These are phyloP conservation scores for Verticillium tricorpus DNA, from an alignment of 2,329 filamentous ascomycete genomes.

Conservation along the genomic window DNA sequence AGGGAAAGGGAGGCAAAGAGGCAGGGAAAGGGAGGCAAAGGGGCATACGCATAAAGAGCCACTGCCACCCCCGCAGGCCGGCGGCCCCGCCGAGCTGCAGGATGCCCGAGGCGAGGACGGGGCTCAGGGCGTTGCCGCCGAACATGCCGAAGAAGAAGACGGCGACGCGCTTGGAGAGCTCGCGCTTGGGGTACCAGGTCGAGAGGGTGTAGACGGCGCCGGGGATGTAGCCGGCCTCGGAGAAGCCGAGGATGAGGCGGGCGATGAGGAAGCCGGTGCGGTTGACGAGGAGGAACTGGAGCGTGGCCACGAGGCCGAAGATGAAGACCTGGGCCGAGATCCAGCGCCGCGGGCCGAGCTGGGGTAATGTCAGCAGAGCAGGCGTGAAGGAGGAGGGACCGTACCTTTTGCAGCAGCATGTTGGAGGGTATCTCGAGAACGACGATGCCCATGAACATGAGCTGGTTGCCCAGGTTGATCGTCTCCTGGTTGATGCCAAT, in stretches of 20 bases:
- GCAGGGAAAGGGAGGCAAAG: no score
- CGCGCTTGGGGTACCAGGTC: conserved; percentile 42
- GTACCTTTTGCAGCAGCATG: conserved; percentile 31
- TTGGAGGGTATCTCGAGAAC: conserved; percentile 49
- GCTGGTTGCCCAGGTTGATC: conserved; percentile 47
- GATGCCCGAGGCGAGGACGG: conserved; percentile 42
- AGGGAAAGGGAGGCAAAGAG: no score
- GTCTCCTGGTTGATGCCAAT: conserved; percentile 39
- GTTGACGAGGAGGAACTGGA: conserved; percentile 38
- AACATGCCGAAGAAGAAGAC: conserved; percentile 52
- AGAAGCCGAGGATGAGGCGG: conserved; percentile 39
- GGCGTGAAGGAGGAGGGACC: not conserved
- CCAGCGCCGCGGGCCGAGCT: conserved; percentile 43
- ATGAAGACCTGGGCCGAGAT: conserved; percentile 42
- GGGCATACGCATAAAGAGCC: conserved; percentile 40
- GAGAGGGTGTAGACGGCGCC: conserved; percentile 46
- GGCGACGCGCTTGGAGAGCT: conserved; percentile 41
- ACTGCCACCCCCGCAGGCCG: conserved; percentile 43
- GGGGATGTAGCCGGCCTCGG: conserved; percentile 48
- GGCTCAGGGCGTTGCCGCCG: conserved; percentile 42
- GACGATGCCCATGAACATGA: conserved; percentile 48
- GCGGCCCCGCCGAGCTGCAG: conserved; percentile 35
- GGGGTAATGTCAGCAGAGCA: not conserved
- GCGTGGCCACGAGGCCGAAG: conserved; percentile 40
- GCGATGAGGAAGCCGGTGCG: conserved; percentile 38